Evolutionary conservation across 2,329 filamentous ascomycete species (phyloP), one percentile per base, ranked within the genome.

Genomic region (Fusarium stilboides): DNA sequence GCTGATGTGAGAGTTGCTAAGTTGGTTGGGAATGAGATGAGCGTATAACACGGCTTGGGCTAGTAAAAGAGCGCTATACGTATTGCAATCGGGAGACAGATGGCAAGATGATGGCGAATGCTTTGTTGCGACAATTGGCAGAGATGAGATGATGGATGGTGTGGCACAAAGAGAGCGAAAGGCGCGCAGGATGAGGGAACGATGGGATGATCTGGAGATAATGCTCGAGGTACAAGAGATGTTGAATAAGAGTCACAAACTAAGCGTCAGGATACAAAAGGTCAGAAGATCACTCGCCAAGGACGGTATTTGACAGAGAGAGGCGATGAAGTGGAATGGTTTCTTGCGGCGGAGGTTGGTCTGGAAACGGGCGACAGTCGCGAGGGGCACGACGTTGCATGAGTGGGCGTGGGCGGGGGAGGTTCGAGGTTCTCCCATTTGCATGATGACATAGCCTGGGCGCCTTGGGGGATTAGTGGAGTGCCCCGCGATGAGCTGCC

Each of bases 301-400:
- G 66, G 59, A 40, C 24, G 31, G 57, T 34, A n/a, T 34, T 55
- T 67, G 57, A 51, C 28, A 54, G 51, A 47, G 40, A 24, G 53
- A 34, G 43, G 52, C 52, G 67, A 61, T 54, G 63, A 68, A 54
- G 67, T 70, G 63, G 67, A 70, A 70, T 70, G 62, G 58, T 70
- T 63, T 68, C 36, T 37, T 62, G 54, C 51, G 36, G 54, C 51
- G 46, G 51, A 70, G 43, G 68, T 68, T 70, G 67, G 57, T 70
- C 67, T 69, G 46, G 62, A 58, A 61, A 59, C 40, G 60, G 60
- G 56, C 44, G 45, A 53, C 28, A 26, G 43, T 43, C 57, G 62
- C 37, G 67, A 70, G 67, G 67, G 67, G 62, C 66, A 70, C 62
- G 67, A 70, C 66, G 67, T 70, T 57, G 49, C 53, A 50, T 69